A percentile compares a stretch with the other conserved stretches of the same genome.
These are phyloP conservation scores for Exophiala calicioides DNA, from an alignment of 2,329 filamentous ascomycete genomes.

Conservation along the genomic window DNA sequence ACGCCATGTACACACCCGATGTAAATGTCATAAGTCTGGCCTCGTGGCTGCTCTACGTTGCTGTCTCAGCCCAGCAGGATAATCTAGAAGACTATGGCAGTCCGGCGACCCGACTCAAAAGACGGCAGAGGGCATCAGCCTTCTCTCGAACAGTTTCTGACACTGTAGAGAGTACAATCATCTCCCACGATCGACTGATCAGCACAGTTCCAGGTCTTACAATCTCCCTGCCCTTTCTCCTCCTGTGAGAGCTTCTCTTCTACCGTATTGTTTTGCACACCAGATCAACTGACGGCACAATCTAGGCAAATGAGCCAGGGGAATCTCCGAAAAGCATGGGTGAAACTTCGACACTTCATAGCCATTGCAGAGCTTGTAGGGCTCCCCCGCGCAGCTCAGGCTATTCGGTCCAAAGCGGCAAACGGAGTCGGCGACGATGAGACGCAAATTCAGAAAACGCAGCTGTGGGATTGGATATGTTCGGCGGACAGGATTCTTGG, in stretches of 20 bases:
- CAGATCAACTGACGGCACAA: background rate
- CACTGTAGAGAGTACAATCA: slow-evolving; percentile 11
- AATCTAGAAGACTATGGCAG: slow-evolving; percentile 3
- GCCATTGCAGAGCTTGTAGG: slow-evolving; percentile 43
- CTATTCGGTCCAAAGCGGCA: slow-evolving; percentile 4
- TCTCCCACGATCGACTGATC: slow-evolving; percentile 36
- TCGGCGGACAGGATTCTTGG: slow-evolving; percentile 36
- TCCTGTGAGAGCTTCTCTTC: slow-evolving; percentile 36
- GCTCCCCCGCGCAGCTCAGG: slow-evolving; percentile 31
- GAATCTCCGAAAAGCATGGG: slow-evolving; percentile 40
- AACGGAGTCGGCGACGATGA: slow-evolving; percentile 9
- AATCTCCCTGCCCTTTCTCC: slow-evolving; percentile 38
- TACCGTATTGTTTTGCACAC: no score
- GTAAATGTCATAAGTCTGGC: slow-evolving; percentile 16
- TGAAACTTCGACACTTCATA: slow-evolving; percentile 40
- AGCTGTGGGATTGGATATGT: slow-evolving; percentile 39
- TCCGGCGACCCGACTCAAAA: slow-evolving; percentile 4
- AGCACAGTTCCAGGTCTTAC: slow-evolving; percentile 34
- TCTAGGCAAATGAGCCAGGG: slow-evolving; percentile 37
- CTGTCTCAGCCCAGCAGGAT: slow-evolving; percentile 16
- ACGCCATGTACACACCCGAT: slow-evolving; percentile 9
- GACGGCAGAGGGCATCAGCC: slow-evolving; percentile 1
- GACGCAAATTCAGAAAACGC: slow-evolving; percentile 27
- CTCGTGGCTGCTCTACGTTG: slow-evolving; percentile 20
- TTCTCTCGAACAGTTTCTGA: slow-evolving; percentile 17